A percentile compares a stretch with the other conserved stretches of the same genome.
Conservation (phyloP, 257 asterid genomes). For the Ilex asprella region DNA sequence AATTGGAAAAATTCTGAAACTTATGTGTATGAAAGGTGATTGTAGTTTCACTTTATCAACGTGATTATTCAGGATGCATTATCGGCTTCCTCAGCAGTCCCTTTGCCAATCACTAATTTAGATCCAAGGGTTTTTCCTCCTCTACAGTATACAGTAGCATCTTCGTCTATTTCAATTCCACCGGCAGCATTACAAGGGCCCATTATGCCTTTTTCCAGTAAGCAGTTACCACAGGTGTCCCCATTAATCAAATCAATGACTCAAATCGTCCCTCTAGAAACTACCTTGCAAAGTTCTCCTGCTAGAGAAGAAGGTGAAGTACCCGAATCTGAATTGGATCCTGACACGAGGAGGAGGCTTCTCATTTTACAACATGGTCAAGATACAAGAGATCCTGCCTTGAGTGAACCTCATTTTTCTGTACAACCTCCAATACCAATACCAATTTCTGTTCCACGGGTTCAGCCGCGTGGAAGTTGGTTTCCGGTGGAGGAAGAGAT, state of each 20-base stretch:
- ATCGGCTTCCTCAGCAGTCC: conserved; percentile 54
- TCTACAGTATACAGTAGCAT: conserved; percentile 35
- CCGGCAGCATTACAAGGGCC: conserved; percentile 47
- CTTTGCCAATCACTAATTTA: conserved; percentile 40
- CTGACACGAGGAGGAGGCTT: conserved; percentile 95
- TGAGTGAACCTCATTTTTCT: conserved; percentile 67
- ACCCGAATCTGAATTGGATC: conserved; percentile 97
- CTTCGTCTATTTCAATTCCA: conserved; percentile 54
- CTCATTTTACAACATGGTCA: conserved; percentile 96
- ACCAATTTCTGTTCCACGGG: conserved; percentile 65
- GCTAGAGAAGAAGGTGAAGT: conserved; percentile 99
- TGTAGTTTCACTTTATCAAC: neutral
- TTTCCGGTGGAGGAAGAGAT: conserved; percentile 76
- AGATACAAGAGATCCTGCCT: conserved; percentile 75
- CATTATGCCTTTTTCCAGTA: conserved; percentile 42
- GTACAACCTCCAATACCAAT: conserved; percentile 28
- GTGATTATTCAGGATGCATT: conserved; percentile 57
- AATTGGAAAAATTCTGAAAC: neutral
- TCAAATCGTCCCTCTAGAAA: conserved; percentile 54
- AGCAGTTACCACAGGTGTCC: conserved; percentile 60
- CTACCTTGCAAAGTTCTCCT: conserved; percentile 62
- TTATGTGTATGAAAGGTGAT: neutral
- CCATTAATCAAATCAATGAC: conserved; percentile 43
- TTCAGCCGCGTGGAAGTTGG: conserved; percentile 62
- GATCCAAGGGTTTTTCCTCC: conserved; percentile 56